Base-by-base conservation (phyloP, 371 early-diverging fungal species). In the Polyrhizophydium stewartii region DNA sequence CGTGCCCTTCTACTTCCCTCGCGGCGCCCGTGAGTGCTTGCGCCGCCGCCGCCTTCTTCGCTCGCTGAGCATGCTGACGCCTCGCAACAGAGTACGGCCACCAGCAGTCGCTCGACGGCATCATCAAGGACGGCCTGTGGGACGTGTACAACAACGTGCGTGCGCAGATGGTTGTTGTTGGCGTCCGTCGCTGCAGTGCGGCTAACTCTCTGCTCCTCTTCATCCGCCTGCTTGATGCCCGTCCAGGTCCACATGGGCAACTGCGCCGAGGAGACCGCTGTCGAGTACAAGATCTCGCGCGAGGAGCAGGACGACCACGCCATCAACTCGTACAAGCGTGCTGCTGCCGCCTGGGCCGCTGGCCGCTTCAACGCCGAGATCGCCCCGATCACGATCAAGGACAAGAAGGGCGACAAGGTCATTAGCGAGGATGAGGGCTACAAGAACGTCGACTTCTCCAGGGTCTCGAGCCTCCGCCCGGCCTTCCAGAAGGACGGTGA, bases 291-390 rank as follows among this genome's bases (percentile, higher is more conserved):
- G 6, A 85, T 95, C 62, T 73, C 92, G 1, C 87, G 99, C 59
- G 92, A 94, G 56, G 78, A 80, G 49, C 94, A 94, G 72, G 98
- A 97, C 67, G 85, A 88, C 62, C 90, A 82, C 79, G 97, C 97
- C 19, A 82, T 94, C 60, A 78, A 82, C 52, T 92, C 92, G 10
- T 95, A 96, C 80, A 88, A 88, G 71, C 88, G 90, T 62, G 92
- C 96, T 22, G 89, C 89, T 62, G 90, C 84, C 38, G 94, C 97
- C 28, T 81, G 89, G 87, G 84, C 85, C 40, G 81, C 79, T 50
- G 83, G 92, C 19, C 65, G 69, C 55, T 91, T 92, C 74, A 86
- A 82, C 68, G 78, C 79, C 22, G 99, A 98, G 73, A 89, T 98
- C 50, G 84, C 92, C 16, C 93, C 95, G 35, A 88, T 96, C 32